Evolutionary conservation across 352 stramenopile species (phyloP), one percentile per base, ranked within the genome.

Genomic region (Phytophthora sojae): DNA sequence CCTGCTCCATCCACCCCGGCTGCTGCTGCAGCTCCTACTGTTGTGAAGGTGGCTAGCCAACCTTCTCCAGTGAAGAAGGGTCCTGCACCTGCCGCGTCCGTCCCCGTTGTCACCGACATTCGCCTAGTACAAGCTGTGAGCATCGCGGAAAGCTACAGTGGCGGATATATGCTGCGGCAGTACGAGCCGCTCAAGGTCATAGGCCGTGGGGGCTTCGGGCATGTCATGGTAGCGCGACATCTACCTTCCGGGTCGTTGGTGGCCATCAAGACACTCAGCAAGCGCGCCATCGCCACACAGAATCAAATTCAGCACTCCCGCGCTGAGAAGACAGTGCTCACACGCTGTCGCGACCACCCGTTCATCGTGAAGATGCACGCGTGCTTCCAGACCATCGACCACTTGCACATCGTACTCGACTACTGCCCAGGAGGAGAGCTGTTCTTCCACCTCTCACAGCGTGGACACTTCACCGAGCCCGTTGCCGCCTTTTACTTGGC

Each of bases 291-390:
- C 42, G 90, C 82, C 12, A 57, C 69, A 57, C 83, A 93, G 58
- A 92, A 97, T 29, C 92, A 98, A 61, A 74, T 96, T 19, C 79
- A 96, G 68, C 89, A 97, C 69, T 95, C 92, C 19, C 77, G 90
- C 14, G 79, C 91, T 25, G 93, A 98, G 75, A 86, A 92, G 44
- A 80, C 84, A 4, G 94, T 98, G 52, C 87, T 98, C 23, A 89
- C 85, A 26, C 96, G 98, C 71, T 90, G 83, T 39, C 83, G 89
- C 23, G 83, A 95, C 67, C 93, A 98, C 65, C 93, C 93, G 37
- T 98, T 97, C 77, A 97, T 98, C 70, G 85, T 98, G 4, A 91
- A 93, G 59, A 83, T 98, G 35, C 89, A 97, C 59, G 86, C 81
- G 19, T 86, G 89, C 19, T 97, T 98, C 64, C 91, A 98, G 73